phyloP scores from a whole-genome alignment of 768 basidiomycete species.

The Collybiopsis confluens region DNA sequence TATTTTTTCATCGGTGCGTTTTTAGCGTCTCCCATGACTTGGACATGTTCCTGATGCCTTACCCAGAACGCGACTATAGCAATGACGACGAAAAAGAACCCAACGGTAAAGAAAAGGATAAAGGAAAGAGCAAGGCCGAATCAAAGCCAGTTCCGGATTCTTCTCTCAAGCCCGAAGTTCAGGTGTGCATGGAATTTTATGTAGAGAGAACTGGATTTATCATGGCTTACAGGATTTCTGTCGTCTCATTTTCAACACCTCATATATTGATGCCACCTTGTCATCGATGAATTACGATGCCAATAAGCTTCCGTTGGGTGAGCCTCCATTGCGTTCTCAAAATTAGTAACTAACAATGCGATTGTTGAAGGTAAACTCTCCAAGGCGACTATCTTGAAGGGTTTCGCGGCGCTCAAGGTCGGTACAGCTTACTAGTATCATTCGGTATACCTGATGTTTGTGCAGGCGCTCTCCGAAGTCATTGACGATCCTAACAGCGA shows the following conservation, averaged over 20 bases:
- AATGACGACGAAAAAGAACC: slow-evolving; percentile 39
- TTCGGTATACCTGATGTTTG: slow-evolving; percentile 9
- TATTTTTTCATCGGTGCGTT: slow-evolving; percentile 53
- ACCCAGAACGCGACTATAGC: slow-evolving; percentile 55
- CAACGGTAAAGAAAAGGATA: slow-evolving; percentile 15
- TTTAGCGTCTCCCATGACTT: not conserved
- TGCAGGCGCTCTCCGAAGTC: slow-evolving; percentile 46
- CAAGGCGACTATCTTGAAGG: slow-evolving; percentile 54
- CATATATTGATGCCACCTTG: slow-evolving; percentile 49
- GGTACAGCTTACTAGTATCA: not conserved
- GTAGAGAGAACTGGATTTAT: not conserved
- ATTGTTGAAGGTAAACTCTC: slow-evolving; percentile 46
- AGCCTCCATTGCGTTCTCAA: too few species aligned
- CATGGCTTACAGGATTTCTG: slow-evolving; percentile 33
- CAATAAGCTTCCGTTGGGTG: slow-evolving; percentile 58
- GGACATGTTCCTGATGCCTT: too few species aligned
- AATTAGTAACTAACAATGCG: not conserved
- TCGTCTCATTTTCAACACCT: slow-evolving; percentile 48
- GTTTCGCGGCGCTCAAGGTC: slow-evolving; percentile 57
- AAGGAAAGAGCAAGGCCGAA: slow-evolving; percentile 23
- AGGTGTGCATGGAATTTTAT: slow-evolving; percentile 24
- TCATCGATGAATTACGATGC: slow-evolving; percentile 67
- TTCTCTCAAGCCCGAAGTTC: slow-evolving; percentile 37
- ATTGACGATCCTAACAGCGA: slow-evolving; percentile 41
- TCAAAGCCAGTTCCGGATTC: slow-evolving; percentile 42